Conservation (phyloP, 2,329 filamentous ascomycete species). For the Cryoendolithus antarcticus region DNA sequence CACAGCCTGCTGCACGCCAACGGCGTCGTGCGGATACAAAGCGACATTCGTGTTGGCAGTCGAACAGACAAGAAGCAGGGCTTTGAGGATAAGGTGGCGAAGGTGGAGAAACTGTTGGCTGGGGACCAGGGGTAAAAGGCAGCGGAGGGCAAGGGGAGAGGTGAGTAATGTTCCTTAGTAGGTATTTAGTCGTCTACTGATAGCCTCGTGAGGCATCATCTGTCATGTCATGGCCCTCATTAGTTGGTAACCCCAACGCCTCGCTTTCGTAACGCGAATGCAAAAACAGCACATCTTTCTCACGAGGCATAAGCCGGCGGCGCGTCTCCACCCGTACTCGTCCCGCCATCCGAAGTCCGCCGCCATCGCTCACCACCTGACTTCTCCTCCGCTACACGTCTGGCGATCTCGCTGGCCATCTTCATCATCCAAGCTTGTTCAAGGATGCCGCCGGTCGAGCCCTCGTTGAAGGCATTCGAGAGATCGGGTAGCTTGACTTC, state of each 20-base stretch:
- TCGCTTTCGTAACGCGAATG: no score
- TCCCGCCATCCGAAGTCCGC: not conserved
- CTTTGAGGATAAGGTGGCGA: constrained; percentile 64
- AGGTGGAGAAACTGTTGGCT: constrained; percentile 42
- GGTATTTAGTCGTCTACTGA: no score
- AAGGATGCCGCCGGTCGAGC: constrained; percentile 41
- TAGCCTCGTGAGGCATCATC: no score
- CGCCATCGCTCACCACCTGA: constrained; percentile 16
- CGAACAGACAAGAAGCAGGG: constrained; percentile 79
- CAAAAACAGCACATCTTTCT: not conserved
- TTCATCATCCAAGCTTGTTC: constrained; percentile 83
- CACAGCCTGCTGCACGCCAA: constrained; percentile 61
- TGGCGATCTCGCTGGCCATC: constrained; percentile 84
- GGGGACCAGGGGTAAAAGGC: constrained; percentile 14
- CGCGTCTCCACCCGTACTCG: constrained; percentile 11
- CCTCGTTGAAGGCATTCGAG: constrained; percentile 10
- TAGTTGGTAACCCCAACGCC: no score
- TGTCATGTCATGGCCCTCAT: no score
- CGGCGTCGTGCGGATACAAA: constrained; percentile 74
- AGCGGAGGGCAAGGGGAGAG: constrained; percentile 1
- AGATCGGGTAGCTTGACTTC: constrained; percentile 15
- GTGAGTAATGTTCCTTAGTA: not conserved
- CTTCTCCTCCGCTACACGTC: constrained; percentile 81
- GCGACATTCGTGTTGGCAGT: constrained; percentile 73
- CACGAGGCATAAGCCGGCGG: constrained; percentile 26